phyloP scores from a whole-genome alignment of 2,329 filamentous ascomycete species.

The Aspergillus eucalypticola region DNA sequence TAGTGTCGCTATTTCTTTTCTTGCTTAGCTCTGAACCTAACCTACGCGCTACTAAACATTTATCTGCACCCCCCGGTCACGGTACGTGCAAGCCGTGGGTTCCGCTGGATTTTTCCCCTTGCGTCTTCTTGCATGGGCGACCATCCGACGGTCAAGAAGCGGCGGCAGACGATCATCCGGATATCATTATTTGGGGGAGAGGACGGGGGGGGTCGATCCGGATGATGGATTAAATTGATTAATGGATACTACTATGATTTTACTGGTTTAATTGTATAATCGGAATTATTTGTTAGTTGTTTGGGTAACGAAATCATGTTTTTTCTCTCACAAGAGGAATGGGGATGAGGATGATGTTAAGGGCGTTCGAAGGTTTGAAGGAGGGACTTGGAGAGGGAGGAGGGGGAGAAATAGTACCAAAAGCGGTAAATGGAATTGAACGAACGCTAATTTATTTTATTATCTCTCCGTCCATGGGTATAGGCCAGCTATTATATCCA shows the following conservation, averaged over 20 bases:
- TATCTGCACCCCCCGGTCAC: background rate
- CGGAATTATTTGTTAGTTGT: too few relatives aligned
- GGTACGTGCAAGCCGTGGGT: slow-evolving; percentile 21
- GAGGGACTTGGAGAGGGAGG: background rate
- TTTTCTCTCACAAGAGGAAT: too few relatives aligned
- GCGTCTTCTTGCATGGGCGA: slow-evolving; percentile 20
- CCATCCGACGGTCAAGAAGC: background rate
- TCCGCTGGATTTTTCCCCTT: slow-evolving; percentile 23
- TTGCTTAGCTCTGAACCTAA: background rate
- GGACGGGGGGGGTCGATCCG: background rate
- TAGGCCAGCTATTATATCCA: background rate
- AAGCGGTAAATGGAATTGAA: background rate
- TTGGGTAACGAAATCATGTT: too few relatives aligned
- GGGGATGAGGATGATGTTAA: background rate
- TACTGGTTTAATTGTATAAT: too few relatives aligned
- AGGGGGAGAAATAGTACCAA: background rate
- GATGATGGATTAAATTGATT: background rate
- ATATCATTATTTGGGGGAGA: slow-evolving; percentile 7
- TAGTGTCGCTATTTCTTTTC: background rate
- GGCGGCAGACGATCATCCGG: slow-evolving; percentile 22
- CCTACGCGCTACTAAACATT: background rate
- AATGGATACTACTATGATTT: too few relatives aligned
- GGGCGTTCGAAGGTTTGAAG: background rate
- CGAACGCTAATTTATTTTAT: background rate
- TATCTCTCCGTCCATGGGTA: background rate